Base-by-base conservation (phyloP, 805 yeast species). In the Myxozyma udenii region DNA sequence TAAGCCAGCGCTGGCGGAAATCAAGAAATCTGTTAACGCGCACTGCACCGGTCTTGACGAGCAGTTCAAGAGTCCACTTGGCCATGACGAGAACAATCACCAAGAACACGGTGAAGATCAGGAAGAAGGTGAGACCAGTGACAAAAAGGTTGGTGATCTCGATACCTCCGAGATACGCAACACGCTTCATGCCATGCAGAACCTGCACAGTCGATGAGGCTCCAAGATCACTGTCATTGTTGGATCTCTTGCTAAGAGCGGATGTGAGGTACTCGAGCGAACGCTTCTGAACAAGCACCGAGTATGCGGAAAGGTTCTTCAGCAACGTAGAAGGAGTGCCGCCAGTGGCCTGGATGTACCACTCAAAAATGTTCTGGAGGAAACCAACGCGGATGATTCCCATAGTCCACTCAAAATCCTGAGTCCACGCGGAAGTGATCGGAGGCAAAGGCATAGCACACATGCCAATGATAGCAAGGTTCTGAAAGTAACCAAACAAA, bases 361-460 rank as follows among this genome's bases (percentile, higher is more conserved):
- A 91, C 67, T 84, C 79, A 59, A 93, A 84, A 16, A 66, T 64
- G 3, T 48, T 46, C 68, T 90, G 96, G 80, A 91, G 84, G 64
- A 89, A 87, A 12, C 71, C 68, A 5, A 82, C 80, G 48, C 78
- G 77, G 62, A 93, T 86, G 58, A 91, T 83, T 42, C 98, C 98
- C 79, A 91, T 79, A 1, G 97, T 83, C 98, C 98, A 91, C 69
- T 81, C 83, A 74, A 93, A 93, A 72, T 91, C 93, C 70, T 91
- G 96, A 28, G 95, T 83, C 98, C 98, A 91, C 2, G 98, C 90
- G 2, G 95, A 88, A 3, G 97, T 98, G 61, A 93, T 90, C 2
- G 98, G 98, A 1, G 98, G 98, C 19, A 88, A 86, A 19, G 87
- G 79, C 26, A 91, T 97, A 50, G 95, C 96, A 89, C 89, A 84